These are phyloP conservation scores for Cercophora samala DNA, from an alignment of 495 filamentous ascomycete genomes.

Conservation along the genomic window DNA sequence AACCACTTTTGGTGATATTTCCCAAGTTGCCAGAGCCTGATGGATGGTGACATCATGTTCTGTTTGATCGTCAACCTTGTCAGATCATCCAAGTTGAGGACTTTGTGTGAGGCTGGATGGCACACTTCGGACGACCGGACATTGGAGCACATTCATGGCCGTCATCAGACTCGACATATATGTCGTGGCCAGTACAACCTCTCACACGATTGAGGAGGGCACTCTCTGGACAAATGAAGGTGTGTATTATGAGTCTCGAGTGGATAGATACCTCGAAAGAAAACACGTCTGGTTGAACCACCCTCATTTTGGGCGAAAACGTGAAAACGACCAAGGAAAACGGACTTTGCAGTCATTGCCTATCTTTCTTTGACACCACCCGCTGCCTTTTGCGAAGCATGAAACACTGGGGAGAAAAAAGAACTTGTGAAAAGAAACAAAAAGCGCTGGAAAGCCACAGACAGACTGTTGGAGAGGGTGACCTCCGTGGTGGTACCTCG, in stretches of 20 bases:
- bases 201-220: too few species aligned
- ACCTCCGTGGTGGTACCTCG: background rate
- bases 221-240: too few species aligned
- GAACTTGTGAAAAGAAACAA: background rate
- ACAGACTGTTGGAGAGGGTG: background rate
- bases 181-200: too few species aligned
- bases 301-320: too few species aligned
- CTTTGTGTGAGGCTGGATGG: background rate
- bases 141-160: too few species aligned
- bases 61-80: background rate
- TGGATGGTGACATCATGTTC: background rate
- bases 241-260: too few species aligned
- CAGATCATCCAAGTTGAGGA: background rate
- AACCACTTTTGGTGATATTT: background rate
- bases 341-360: slow-evolving; percentile 7
- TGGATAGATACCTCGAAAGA: too few species aligned
- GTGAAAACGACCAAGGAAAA: background rate
- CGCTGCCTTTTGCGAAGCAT: background rate
- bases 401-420: background rate
- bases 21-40: background rate
- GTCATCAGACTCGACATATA: too few species aligned
- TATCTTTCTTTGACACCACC: background rate
- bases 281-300: too few species aligned
- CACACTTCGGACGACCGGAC: too few species aligned
- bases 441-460: background rate